Percentiles rank a stretch among this genome's conserved stretches.
Evolutionary conservation across 306 rosid genomes (phyloP).

Genomic region (Malus fusca): DNA sequence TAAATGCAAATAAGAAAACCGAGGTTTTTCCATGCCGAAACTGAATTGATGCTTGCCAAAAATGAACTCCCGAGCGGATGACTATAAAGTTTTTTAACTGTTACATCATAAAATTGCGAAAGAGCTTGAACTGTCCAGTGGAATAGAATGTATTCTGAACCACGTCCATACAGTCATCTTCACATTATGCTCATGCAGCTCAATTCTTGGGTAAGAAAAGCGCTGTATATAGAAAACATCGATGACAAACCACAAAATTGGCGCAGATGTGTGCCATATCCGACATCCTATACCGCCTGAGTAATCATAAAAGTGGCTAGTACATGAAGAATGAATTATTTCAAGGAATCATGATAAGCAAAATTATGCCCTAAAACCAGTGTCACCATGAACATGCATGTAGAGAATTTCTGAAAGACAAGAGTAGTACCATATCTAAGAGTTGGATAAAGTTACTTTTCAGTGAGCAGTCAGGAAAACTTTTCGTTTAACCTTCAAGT

Average conservation of each 20-base stretch:
- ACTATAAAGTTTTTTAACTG: neutral
- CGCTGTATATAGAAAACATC: neutral
- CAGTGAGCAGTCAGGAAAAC: neutral
- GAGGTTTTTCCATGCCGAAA: neutral
- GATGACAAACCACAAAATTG: neutral
- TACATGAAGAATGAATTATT: neutral
- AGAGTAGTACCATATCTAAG: neutral
- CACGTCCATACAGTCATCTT: neutral
- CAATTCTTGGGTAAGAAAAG: neutral
- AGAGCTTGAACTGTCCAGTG: neutral
- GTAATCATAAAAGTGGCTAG: neutral
- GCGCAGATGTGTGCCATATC: neutral
- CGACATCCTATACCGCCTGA: neutral
- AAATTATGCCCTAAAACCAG: neutral
- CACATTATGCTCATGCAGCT: neutral
- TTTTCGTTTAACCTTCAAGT: neutral
- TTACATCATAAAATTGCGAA: neutral
- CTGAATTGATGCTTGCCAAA: neutral
- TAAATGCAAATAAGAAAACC: too few relatives aligned
- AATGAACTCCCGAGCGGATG: too few relatives aligned
- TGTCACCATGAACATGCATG: neutral
- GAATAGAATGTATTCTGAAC: neutral
- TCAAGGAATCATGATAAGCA: neutral
- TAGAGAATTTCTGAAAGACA: neutral
- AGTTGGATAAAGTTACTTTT: neutral